phyloP scores from a whole-genome alignment of 2,329 filamentous ascomycete genomes.

The Curvularia hawaiiensis region DNA sequence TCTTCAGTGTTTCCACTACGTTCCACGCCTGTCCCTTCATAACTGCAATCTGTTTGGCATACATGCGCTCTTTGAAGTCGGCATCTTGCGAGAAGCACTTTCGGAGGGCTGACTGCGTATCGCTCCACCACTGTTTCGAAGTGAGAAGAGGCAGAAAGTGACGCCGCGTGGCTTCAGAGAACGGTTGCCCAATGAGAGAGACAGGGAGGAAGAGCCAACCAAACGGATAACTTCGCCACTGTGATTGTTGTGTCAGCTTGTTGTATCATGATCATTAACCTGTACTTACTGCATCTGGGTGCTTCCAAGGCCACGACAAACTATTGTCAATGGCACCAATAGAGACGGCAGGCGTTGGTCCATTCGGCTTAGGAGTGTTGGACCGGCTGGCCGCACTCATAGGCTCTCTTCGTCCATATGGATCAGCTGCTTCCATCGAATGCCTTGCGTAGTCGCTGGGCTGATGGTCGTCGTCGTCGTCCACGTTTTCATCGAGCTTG shows the following conservation, averaged over 20 bases:
- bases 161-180: constrained; percentile 89
- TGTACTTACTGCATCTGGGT: constrained; percentile 78
- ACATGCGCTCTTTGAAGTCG: constrained; percentile 99
- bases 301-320: constrained; percentile 98
- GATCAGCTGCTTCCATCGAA: constrained; percentile 62
- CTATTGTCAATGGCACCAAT: constrained; percentile 98
- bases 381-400: constrained; percentile 76
- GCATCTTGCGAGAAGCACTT: constrained; percentile 88
- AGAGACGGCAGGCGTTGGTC: constrained; percentile 65
- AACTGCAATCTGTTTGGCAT: constrained; percentile 95
- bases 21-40: constrained; percentile 99
- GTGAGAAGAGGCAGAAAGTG: constrained; percentile 97
- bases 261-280: not conserved
- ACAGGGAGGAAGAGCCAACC: constrained; percentile 98
- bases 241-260: constrained; percentile 19
- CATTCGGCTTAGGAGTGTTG: constrained; percentile 59
- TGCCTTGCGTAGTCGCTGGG: constrained; percentile 63
- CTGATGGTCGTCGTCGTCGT: constrained; percentile 44
- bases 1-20: constrained; percentile 96
- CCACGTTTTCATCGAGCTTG: constrained; percentile 58
- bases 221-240: constrained; percentile 89
- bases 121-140: constrained; percentile 95
- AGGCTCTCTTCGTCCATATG: constrained; percentile 79
- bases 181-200: constrained; percentile 92
- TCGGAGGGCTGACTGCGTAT: constrained; percentile 86